These are phyloP conservation scores for Pseudocercospora eumusae DNA, from an alignment of 2,329 filamentous ascomycete genomes.

Conservation along the genomic window DNA sequence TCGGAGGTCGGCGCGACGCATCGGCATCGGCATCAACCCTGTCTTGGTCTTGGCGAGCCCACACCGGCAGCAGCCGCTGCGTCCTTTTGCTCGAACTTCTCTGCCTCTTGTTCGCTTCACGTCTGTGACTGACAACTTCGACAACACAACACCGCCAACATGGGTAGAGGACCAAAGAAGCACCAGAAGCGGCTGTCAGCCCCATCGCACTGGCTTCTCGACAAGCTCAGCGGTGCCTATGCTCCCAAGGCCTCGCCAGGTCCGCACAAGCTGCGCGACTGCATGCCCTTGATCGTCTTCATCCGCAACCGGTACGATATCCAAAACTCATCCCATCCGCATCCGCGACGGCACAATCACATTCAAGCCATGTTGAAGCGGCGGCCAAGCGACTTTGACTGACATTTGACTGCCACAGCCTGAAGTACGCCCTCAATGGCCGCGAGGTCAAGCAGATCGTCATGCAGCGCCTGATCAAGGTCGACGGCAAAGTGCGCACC, in stretches of 20 bases:
- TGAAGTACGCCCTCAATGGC: slow-evolving; percentile 99
- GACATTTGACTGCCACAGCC: slow-evolving; percentile 59
- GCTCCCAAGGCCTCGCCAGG: slow-evolving; percentile 70
- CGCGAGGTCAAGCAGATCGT: slow-evolving; percentile 97
- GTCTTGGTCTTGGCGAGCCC: background rate
- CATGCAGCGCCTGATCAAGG: slow-evolving; percentile 99
- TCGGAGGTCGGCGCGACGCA: background rate
- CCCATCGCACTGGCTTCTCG: slow-evolving; percentile 98
- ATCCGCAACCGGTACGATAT: slow-evolving; percentile 73
- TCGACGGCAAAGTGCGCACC: slow-evolving; percentile 99
- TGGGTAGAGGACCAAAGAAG: slow-evolving; percentile 64
- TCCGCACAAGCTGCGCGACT: slow-evolving; percentile 99
- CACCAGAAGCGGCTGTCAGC: slow-evolving; percentile 99
- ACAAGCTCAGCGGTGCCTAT: slow-evolving; percentile 91
- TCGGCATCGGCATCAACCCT: no score
- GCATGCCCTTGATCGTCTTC: slow-evolving; percentile 98
- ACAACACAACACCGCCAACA: slow-evolving; percentile 51
- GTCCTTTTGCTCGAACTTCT: background rate
- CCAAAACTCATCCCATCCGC: no score
- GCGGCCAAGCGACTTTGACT: slow-evolving; percentile 9
- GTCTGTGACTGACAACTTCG: slow-evolving; percentile 15
- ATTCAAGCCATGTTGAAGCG: background rate
- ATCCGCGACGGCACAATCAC: no score
- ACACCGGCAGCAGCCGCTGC: background rate
- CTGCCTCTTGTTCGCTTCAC: slow-evolving; percentile 6